phyloP scores from a whole-genome alignment of 495 filamentous ascomycete genomes.

The Acidiella bohemica region DNA sequence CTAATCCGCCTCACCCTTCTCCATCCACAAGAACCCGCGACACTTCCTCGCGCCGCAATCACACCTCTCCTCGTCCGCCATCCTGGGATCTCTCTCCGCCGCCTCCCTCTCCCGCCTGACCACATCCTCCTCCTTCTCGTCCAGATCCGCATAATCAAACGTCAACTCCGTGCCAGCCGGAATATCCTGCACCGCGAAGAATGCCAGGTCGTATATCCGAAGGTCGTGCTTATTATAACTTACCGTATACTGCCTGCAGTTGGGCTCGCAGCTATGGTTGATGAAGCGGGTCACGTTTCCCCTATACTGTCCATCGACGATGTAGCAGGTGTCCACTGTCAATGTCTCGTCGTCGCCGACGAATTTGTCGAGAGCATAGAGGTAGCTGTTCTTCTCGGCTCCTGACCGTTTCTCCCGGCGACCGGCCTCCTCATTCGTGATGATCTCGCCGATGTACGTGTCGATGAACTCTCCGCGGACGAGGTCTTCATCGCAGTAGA shows the following conservation, averaged over 20 bases:
- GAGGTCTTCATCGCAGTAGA: conserved; percentile 55
- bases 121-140: conserved; percentile 39
- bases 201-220: conserved; percentile 69
- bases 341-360: conserved; percentile 30
- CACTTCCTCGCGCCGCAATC: conserved; percentile 55
- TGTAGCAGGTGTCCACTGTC: conserved; percentile 29
- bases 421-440: conserved; percentile 56
- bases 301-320: conserved; percentile 46
- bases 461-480: conserved; percentile 75
- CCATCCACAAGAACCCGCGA: conserved; percentile 50
- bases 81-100: conserved; percentile 31
- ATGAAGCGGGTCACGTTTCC: conserved; percentile 49
- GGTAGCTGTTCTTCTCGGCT: conserved; percentile 49
- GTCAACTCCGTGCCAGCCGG: conserved; percentile 59
- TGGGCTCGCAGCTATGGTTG: conserved; percentile 55
- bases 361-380: conserved; percentile 79
- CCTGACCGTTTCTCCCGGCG: conserved; percentile 43
- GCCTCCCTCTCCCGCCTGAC: conserved; percentile 21
- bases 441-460: conserved; percentile 76
- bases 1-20: too few species aligned
- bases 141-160: conserved; percentile 61
- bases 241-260: conserved; percentile 71
- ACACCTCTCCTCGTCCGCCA: conserved; percentile 43
- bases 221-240: conserved; percentile 64
- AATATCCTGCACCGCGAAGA: conserved; percentile 68